Percentiles rank a stretch among this genome's conserved stretches.
Conservation (phyloP, 1,284 basidiomycete genomes). For the Wolfiporia cocos region DNA sequence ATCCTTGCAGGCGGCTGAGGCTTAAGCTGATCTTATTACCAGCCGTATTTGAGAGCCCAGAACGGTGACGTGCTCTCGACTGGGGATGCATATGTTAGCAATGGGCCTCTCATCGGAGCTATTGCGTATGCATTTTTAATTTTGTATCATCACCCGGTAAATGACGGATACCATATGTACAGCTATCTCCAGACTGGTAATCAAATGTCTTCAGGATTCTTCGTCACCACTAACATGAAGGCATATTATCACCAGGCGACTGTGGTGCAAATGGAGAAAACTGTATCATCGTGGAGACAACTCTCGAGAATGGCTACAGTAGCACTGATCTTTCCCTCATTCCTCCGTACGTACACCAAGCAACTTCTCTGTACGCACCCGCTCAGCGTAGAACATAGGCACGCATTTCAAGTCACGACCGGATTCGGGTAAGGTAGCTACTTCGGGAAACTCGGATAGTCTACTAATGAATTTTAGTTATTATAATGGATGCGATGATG, state of each 20-base stretch:
- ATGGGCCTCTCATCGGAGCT: background rate
- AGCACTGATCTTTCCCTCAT: conserved; percentile 21
- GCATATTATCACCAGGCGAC: conserved; percentile 7
- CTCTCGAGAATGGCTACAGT: conserved; percentile 19
- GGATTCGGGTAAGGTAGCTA: conserved; percentile 28
- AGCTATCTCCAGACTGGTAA: conserved; percentile 20
- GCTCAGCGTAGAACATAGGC: background rate
- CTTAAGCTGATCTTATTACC: too few species aligned
- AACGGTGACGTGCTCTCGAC: background rate
- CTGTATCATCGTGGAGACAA: conserved; percentile 21
- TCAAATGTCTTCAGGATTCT: background rate
- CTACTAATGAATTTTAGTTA: too few species aligned
- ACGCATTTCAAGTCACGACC: conserved; percentile 32
- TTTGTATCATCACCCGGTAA: background rate
- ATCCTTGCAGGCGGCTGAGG: too few species aligned
- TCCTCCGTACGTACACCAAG: conserved; percentile 16
- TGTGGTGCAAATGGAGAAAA: conserved; percentile 22
- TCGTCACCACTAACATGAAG: background rate
- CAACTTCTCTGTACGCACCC: background rate
- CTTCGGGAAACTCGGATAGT: too few species aligned
- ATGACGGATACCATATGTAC: background rate
- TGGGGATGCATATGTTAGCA: background rate
- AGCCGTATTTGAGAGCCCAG: background rate
- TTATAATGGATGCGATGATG: conserved; percentile 17
- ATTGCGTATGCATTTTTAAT: background rate